Conservation (phyloP, 768 basidiomycete genomes). For the Termitomyces sp. region DNA sequence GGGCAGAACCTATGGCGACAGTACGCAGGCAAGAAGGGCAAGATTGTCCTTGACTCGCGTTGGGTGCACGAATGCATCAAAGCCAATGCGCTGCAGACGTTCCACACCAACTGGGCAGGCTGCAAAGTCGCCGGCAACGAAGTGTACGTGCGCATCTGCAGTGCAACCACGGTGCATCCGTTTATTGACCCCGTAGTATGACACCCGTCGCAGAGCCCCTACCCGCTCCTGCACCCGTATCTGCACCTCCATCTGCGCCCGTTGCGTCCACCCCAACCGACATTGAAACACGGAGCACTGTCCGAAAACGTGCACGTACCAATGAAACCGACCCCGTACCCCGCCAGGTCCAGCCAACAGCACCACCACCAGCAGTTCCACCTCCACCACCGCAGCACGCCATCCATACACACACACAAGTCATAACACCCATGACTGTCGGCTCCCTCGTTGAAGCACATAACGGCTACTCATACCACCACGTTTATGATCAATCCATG, state of each 20-base stretch:
- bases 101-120: conserved; percentile 71
- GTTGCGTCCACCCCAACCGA: not conserved
- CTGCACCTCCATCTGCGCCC: conserved; percentile 8
- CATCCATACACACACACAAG: conserved; percentile 16
- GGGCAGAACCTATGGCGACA: conserved; percentile 81
- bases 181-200: conserved; percentile 7
- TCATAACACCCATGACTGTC: conserved; percentile 23
- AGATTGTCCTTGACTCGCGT: conserved; percentile 65
- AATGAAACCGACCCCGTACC: conserved; percentile 6
- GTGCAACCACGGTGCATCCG: not conserved
- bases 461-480: conserved; percentile 30
- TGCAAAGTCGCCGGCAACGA: conserved; percentile 78
- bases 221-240: conserved; percentile 6
- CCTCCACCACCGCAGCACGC: conserved; percentile 14
- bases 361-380: conserved; percentile 4
- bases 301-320: conserved; percentile 8
- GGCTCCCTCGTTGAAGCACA: conserved; percentile 26
- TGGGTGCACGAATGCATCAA: conserved; percentile 82
- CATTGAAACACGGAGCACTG: conserved; percentile 7
- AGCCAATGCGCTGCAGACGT: conserved; percentile 64
- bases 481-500: conserved; percentile 28
- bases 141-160: conserved; percentile 39
- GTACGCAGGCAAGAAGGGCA: conserved; percentile 75
- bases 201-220: conserved; percentile 16
- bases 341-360: conserved; percentile 14